These are phyloP conservation scores for Umbellularia californica DNA, from an alignment of 164 flowering plant species.

Conservation along the genomic window DNA sequence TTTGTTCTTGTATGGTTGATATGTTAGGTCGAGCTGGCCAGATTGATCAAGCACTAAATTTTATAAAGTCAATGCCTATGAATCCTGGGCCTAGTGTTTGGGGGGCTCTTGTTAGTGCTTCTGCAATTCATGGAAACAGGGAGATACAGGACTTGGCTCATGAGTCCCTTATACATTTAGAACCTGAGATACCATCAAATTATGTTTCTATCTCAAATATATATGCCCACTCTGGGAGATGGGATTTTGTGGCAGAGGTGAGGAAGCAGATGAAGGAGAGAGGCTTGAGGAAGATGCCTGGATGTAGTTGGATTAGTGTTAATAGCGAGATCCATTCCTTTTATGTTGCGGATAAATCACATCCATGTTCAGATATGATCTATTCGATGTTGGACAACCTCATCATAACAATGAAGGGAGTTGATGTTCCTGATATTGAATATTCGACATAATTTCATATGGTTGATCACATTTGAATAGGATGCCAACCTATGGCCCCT, in stretches of 20 bases:
- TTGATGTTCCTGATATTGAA: conserved; percentile 17
- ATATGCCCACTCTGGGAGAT: conserved; percentile 51
- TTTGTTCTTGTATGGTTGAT: conserved; percentile 68
- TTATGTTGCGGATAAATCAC: conserved; percentile 55
- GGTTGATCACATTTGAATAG: neutral
- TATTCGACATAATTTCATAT: conserved; percentile 1
- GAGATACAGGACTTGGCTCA: conserved; percentile 56
- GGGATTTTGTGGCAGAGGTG: conserved; percentile 63
- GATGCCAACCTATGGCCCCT: neutral
- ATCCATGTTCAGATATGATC: conserved; percentile 36
- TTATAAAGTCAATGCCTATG: conserved; percentile 51
- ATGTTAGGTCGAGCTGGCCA: conserved; percentile 61
- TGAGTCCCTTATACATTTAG: conserved; percentile 41
- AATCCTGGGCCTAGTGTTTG: conserved; percentile 67
- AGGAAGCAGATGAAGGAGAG: conserved; percentile 53
- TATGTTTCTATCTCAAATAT: conserved; percentile 59
- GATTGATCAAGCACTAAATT: conserved; percentile 51
- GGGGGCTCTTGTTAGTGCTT: conserved; percentile 61
- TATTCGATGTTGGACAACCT: conserved; percentile 45
- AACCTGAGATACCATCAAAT: conserved; percentile 68
- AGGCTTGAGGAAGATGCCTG: conserved; percentile 55
- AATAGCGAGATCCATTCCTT: conserved; percentile 43
- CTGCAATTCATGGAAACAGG: conserved; percentile 40
- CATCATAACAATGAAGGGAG: conserved; percentile 33
- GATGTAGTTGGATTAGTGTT: conserved; percentile 75